Base-by-base conservation (phyloP, 768 basidiomycete species). In the Lactarius hatsudake region DNA sequence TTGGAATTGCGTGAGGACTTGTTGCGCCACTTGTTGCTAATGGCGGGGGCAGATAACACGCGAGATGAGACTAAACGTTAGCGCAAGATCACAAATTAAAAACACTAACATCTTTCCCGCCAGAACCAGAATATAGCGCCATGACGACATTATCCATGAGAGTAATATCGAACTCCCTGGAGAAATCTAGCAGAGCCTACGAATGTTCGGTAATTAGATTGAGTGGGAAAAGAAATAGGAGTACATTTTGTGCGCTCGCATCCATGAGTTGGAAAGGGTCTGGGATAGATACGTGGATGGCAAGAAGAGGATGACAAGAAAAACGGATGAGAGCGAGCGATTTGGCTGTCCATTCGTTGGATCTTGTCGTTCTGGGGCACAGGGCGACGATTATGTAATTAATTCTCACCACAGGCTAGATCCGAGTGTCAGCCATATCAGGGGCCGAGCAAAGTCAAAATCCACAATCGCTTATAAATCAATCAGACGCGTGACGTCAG, bases 11-110 rank as follows among this genome's bases (percentile, higher is more conserved):
- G 96, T 97, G 72, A 99, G 84, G 69, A 94, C 83, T 76, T 91
- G 90, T 79, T 98, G 96, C 18, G 96, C 96, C 76, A 89, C 77
- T 87, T 92, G 90, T 92, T 96, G 96, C 96, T 98, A 42, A 64
- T 28, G 60, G 53, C 59, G 28, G 45, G 34, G 26, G 62, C 20
- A 54, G 40, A 62, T 68, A 34, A 58, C 34, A 64, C n/a, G 67
- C 53, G 57, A 61, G 45, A 40, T 69, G 62, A 68, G 54, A 13
- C 28, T 26, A 34, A 57, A 40, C 34, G 34, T 18, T 57, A 48
- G n/a, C 23, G 23, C 59, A 36, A 36, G 43, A 58, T 59, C 18
- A 26, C 32, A 60, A 72, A 65, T 67, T 65, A 69, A 23, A 53
- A 57, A 65, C 56, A 74, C 84, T 54, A 64, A 97, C 96, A 82